These are phyloP conservation scores for Chrysoporthe cubensis DNA, from an alignment of 2,329 filamentous ascomycete species.

Conservation along the genomic window DNA sequence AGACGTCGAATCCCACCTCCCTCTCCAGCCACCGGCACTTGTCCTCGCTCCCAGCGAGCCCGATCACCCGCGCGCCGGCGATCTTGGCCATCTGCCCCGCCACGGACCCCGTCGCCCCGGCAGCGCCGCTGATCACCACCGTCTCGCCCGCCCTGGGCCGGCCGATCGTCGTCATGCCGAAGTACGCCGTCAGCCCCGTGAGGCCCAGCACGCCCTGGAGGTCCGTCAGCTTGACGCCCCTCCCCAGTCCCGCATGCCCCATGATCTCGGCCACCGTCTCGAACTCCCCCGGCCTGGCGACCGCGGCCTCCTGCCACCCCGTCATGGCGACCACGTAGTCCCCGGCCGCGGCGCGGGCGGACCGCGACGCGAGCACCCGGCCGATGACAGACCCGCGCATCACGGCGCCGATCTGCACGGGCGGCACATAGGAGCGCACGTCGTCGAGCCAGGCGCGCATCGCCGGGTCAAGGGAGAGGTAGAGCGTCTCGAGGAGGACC, in stretches of 20 bases:
- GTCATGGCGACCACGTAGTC: conserved; percentile 53
- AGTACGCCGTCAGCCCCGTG: conserved; percentile 70
- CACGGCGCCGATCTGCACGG: conserved; percentile 61
- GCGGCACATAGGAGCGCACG: conserved; percentile 56
- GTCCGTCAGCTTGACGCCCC: conserved; percentile 49
- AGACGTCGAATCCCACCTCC: conserved; percentile 65
- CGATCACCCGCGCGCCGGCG: conserved; percentile 58
- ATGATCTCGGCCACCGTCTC: conserved; percentile 30
- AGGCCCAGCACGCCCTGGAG: conserved; percentile 58
- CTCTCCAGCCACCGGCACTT: conserved; percentile 66
- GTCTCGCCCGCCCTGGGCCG: conserved; percentile 65
- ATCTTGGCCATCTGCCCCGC: conserved; percentile 71
- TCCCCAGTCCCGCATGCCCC: conserved; percentile 25
- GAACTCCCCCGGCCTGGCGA: conserved; percentile 51
- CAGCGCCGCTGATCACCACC: conserved; percentile 69
- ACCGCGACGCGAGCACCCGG: conserved; percentile 54
- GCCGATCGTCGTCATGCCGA: conserved; percentile 66
- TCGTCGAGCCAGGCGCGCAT: conserved; percentile 66
- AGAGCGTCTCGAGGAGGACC: conserved; percentile 54
- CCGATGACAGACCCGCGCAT: conserved; percentile 63
- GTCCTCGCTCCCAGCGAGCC: conserved; percentile 58
- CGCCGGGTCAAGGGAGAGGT: conserved; percentile 65
- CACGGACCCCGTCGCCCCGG: conserved; percentile 68
- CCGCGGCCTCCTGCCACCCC: conserved; percentile 63
- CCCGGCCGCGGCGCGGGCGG: conserved; percentile 50